phyloP scores from a whole-genome alignment of 768 basidiomycete species.

The Boletus subparvulus region DNA sequence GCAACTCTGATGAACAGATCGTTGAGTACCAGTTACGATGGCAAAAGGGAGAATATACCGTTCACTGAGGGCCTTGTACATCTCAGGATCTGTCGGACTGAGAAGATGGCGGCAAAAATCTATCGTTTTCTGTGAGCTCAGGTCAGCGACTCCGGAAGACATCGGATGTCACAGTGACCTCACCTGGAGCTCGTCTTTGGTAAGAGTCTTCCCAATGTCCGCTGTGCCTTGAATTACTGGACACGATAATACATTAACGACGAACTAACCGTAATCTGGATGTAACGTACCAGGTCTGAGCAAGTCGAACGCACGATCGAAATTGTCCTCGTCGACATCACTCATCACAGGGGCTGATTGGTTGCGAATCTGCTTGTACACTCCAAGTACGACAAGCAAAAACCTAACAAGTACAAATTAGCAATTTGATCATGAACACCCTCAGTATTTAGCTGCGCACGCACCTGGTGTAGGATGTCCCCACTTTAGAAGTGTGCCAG shows the following conservation, averaged over 20 bases:
- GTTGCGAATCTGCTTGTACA: conserved; percentile 15
- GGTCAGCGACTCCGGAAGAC: neutral
- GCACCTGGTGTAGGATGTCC: conserved; percentile 8
- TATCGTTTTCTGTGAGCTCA: conserved; percentile 6
- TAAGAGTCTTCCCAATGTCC: conserved; percentile 6
- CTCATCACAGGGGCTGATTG: conserved; percentile 8
- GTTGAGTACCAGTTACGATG: neutral
- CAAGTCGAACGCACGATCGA: conserved; percentile 11
- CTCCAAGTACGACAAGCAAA: conserved; percentile 8
- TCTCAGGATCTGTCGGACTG: conserved; percentile 2
- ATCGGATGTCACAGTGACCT: neutral
- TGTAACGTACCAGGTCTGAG: conserved; percentile 6
- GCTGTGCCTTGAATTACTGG: conserved; percentile 10
- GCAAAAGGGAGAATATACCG: neutral
- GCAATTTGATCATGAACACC: too few relatives aligned
- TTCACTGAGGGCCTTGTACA: neutral
- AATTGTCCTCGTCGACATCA: conserved; percentile 11
- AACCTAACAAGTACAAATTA: neutral
- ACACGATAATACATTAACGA: neutral
- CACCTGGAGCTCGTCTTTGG: conserved; percentile 8
- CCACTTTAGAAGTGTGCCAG: conserved; percentile 14
- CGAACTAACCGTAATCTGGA: neutral
- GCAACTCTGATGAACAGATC: neutral
- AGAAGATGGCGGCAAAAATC: neutral
- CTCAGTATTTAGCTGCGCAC: too few relatives aligned